Base-by-base conservation (phyloP, 139 green algal species). In the Ettlia oleoabundans region DNA sequence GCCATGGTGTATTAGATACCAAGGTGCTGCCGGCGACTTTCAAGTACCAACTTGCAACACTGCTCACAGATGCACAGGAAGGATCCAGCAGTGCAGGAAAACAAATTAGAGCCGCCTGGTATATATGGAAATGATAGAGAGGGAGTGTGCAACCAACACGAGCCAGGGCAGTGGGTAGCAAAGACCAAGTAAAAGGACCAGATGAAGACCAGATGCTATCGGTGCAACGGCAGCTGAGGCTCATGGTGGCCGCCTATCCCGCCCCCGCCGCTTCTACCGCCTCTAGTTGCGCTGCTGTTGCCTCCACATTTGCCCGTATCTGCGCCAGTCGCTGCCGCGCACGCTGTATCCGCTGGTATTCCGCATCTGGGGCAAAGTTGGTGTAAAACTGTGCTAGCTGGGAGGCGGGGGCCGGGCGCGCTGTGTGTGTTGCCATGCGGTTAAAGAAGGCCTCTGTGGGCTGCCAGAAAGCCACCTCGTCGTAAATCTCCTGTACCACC, bases 401-500 rank as follows among this genome's bases (percentile, higher is more conserved):
- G n/a, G 70, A 67, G 51, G 78, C 30, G 1, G 77, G 85, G 28
- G 85, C 80, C 15, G 69, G 55, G 41, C 22, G 33, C 24, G 71
- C 62, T 18, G 37, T 38, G 71, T 86, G 75, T 0, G 53, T 68
- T 30, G 72, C 82, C 37, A 94, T 75, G 1, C 90, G 82, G 32
- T 91, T 79, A 66, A 93, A 93, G 69, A 99, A 98, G 5, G 80
- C 84, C 42, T 94, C 86, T 2, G 86, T 74, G 0, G 95, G 95
- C 77, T 99, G 92, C 61, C 82, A 91, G 81, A 99, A 95, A 26
- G 98, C 92, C 13, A 99, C 47, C 85, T 99, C 96, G 47, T 99
- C 96, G 69, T 96, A 98, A 33, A 82, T 81, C 83, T 98, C 94
- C 33, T 76, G 76, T 33, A 90, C 87, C 51, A 92, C 84, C 85